A percentile compares a stretch with the other conserved stretches of the same genome.
These are phyloP conservation scores for Apophysomyces elegans DNA, from an alignment of 371 early-diverging fungal genomes.

Conservation along the genomic window DNA sequence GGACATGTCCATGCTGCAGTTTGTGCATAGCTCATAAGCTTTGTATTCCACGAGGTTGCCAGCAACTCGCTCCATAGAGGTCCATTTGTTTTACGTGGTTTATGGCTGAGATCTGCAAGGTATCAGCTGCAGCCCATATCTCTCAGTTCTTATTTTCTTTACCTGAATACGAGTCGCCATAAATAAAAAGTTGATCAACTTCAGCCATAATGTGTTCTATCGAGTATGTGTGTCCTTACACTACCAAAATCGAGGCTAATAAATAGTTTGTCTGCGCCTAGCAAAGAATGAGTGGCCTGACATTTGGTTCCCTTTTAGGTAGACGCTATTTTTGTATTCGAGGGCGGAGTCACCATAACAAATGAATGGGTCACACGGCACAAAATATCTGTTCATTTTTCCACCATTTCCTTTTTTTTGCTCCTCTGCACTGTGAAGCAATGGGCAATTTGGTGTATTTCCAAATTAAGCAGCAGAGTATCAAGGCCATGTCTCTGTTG, in stretches of 20 bases:
- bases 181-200: conserved; percentile 47
- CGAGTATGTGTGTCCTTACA: neutral
- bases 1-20: conserved; percentile 33
- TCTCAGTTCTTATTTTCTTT: neutral
- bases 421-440: no score
- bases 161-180: conserved; percentile 59
- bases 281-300: neutral
- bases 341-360: neutral
- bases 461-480: no score
- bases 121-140: neutral
- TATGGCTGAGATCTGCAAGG: conserved; percentile 11
- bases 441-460: no score
- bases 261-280: neutral
- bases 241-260: neutral
- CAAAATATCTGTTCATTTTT: neutral
- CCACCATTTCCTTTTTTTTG: no score
- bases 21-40: conserved; percentile 35
- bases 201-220: conserved; percentile 80
- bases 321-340: conserved; percentile 1
- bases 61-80: conserved; percentile 47
- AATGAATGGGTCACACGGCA: neutral
- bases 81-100: conserved; percentile 41
- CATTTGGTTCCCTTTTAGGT: conserved; percentile 5
- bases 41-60: conserved; percentile 31
- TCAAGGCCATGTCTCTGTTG: no score